Evolutionary conservation across 2,329 filamentous ascomycete species (phyloP), one percentile per base, ranked within the genome.

Genomic region (Fusarium sp.): DNA sequence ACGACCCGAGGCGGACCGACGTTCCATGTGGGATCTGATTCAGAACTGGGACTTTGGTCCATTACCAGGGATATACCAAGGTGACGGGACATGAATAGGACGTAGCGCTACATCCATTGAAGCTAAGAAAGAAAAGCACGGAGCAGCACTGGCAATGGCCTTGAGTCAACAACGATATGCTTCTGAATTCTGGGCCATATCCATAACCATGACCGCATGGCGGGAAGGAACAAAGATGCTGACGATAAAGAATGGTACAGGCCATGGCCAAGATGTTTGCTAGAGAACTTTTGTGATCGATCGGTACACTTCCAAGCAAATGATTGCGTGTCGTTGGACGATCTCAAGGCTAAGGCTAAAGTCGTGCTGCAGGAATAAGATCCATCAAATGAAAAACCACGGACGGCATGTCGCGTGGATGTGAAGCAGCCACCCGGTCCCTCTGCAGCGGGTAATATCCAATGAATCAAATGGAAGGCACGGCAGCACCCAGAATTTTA

Each of bases 1-100:
- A 47, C 36, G 53, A 65, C 31, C 53, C 53, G 53, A 65, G 18
- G 52, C 62, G 60, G 53, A 60, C 62, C 61, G 60, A 65, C n/a
- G 36, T 60, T 60, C 62, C 62, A 58, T 36, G 23, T 40, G n/a
- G 38, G 37, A 49, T 20, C 26, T 31, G 15, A 37, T 18, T 60
- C 34, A 38, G 11, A 40, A 26, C n/a, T 40, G 47, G 47, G 47
- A 50, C 47, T 37, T 20, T 36, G 34, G 18, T n/a, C 20, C 9
- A 49, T 49, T 45, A 40, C 26, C 23, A 52, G 34, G 36, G 36
- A 30, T 6, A 31, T 41, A 52, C 33, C 47, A 23, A 50, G 26
- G 12, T 20, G 23, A 38, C 16, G 33, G 33, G 47, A 50, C 23
- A 38, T 50, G 47, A 18, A 50, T 28, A n/a, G 31, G 23, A 49